A percentile compares a stretch with the other conserved stretches of the same genome.
phyloP scores from a whole-genome alignment of 768 basidiomycete species.

The Tulasnella sp. region DNA sequence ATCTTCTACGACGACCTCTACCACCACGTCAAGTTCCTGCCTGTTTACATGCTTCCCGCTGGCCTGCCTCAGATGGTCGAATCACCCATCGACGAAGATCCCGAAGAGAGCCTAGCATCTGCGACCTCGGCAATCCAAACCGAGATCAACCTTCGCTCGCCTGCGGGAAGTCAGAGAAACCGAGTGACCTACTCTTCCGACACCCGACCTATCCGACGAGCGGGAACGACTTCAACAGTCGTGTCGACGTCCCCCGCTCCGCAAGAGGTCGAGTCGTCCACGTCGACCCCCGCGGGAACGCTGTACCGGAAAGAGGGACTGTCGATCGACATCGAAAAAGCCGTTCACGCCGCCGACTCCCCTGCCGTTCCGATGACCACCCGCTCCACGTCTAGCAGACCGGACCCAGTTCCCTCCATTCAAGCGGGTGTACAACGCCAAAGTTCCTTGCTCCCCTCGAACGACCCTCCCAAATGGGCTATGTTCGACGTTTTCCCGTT shows the following conservation, averaged over 20 bases:
- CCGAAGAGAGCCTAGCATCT: neutral
- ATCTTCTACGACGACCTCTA: constrained; percentile 34
- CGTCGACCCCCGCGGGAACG: neutral
- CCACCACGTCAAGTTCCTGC: constrained; percentile 46
- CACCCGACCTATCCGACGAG: neutral
- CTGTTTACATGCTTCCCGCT: constrained; percentile 38
- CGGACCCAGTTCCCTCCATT: neutral
- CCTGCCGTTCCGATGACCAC: neutral
- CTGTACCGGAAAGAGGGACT: neutral
- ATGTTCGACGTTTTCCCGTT: constrained; percentile 67
- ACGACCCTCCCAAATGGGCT: constrained; percentile 55
- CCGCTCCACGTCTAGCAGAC: neutral
- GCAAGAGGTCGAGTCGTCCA: neutral
- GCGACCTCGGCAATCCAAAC: neutral
- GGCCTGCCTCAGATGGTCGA: constrained; percentile 6
- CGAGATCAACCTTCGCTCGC: neutral
- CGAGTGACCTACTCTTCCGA: neutral
- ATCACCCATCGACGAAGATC: neutral
- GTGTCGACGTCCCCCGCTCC: neutral
- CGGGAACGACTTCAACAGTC: neutral
- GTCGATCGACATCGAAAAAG: constrained; percentile 8
- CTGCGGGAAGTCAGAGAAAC: neutral
- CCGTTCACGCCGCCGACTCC: neutral
- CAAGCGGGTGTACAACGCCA: constrained; percentile 39
- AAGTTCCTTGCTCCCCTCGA: constrained; percentile 47